These are phyloP conservation scores for Talaromyces borbonicus DNA, from an alignment of 495 filamentous ascomycete species.

Conservation along the genomic window DNA sequence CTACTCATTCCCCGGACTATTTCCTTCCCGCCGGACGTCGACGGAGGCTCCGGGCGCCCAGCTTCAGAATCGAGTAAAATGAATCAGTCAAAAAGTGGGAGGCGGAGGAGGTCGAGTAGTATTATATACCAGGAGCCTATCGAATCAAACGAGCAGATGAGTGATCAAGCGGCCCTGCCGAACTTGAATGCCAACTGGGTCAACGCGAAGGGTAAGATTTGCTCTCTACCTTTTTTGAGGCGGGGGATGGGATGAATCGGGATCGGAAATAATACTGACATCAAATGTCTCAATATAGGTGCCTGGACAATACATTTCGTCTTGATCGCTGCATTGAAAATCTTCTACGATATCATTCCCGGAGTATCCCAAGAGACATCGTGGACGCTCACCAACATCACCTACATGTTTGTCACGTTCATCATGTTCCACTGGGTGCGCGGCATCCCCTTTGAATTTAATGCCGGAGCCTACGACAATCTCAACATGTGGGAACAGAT, in stretches of 20 bases:
- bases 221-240: not conserved
- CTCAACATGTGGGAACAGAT: conserved; percentile 99
- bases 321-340: conserved; percentile 79
- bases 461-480: conserved; percentile 97
- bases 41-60: conserved; percentile 47
- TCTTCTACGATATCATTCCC: conserved; percentile 91
- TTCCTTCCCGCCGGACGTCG: conserved; percentile 68
- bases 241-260: no score
- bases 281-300: conserved; percentile 42
- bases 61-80: conserved; percentile 40
- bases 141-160: conserved; percentile 90
- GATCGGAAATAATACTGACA: conserved; percentile 8
- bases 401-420: conserved; percentile 97
- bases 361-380: conserved; percentile 93
- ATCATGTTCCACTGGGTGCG: conserved; percentile 99
- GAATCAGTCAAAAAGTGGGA: conserved; percentile 51
- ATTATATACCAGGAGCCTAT: conserved; percentile 90
- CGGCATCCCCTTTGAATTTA: conserved; percentile 97
- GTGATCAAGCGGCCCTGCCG: conserved; percentile 86
- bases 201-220: conserved; percentile 82
- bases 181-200: conserved; percentile 98
- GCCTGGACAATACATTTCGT: conserved; percentile 97
- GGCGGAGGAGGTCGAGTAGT: conserved; percentile 87
- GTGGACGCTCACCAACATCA: conserved; percentile 97
- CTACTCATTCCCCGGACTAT: conserved; percentile 69